Conservation (phyloP, 2,329 filamentous ascomycete genomes). For the Fusarium multiceps region DNA sequence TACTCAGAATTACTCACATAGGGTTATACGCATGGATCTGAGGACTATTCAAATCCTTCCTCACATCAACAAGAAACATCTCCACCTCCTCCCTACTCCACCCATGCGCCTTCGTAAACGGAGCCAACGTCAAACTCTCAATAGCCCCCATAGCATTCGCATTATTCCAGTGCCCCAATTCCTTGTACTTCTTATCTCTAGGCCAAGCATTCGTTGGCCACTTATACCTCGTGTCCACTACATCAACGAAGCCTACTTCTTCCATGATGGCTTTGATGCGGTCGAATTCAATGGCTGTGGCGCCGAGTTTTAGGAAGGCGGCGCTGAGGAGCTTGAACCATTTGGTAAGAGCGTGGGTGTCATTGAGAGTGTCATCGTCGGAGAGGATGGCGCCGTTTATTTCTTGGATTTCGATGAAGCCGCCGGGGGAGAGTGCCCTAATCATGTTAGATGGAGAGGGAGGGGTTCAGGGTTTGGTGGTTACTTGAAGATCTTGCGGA, state of each 20-base stretch:
- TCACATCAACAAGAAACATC: constrained; percentile 10
- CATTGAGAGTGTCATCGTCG: neutral
- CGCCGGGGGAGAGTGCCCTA: constrained; percentile 1
- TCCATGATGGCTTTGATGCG: constrained; percentile 11
- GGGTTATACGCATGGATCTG: constrained; percentile 30
- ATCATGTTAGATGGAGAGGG: fast-evolving
- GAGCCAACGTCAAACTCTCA: constrained; percentile 14
- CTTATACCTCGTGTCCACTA: neutral
- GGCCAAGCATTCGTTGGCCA: constrained; percentile 30
- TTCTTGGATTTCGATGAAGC: constrained; percentile 15
- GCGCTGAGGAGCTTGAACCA: constrained; percentile 7
- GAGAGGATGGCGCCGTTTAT: neutral
- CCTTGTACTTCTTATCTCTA: constrained; percentile 18
- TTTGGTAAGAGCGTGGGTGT: neutral
- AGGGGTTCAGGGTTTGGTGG: fast-evolving
- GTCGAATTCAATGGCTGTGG: neutral
- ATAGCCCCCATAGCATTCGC: neutral
- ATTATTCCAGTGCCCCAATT: constrained; percentile 21
- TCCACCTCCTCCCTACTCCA: constrained; percentile 25
- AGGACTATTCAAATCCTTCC: constrained; percentile 23
- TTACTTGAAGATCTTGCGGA: constrained; percentile 14
- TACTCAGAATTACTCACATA: constrained; percentile 6
- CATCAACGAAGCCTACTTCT: neutral
- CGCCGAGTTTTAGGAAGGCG: constrained; percentile 2
- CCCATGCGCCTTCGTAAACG: constrained; percentile 16